Evolutionary conservation across 78 protist genomes (phyloP), one percentile per base, ranked within the genome.

Genomic region (Isochrysis galbana): DNA sequence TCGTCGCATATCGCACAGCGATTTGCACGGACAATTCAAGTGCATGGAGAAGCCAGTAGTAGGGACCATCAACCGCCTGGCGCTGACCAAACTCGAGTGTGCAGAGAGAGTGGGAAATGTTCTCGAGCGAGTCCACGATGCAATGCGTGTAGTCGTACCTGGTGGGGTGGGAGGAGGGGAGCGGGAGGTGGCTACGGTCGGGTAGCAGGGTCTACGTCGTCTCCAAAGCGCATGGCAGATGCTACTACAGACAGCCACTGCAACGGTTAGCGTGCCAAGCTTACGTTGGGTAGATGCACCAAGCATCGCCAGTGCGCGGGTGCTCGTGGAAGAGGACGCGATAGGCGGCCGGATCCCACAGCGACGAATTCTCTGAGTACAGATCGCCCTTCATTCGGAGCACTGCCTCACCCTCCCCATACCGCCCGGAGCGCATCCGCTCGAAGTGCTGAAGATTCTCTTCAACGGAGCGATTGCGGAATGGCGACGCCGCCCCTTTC

Each of bases 91-190:
- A 99, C 95, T 99, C 99, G 83, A 98, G 92, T 22, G 99, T 99
- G 97, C 99, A 99, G 41, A 98, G 93, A 34, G 99, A 99, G 93
- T 98, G 99, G 10, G 99, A 97, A 91, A 99, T 97, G 96, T 98
- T 93, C 95, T 99, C 99, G 48, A 98, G 38, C 23, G 99, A 95
- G 92, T 99, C 99, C 26, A 93, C 94, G 32, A 98, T 55, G 93
- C 99, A 99, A 95, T 99, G 99, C 23, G 99, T 96, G 96, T 93
- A 98, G 93, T 99, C 99, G 93, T 99, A 99, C 36, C 90, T 72
- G 67, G 67, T 10, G 67, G 67, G 67, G 67, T 10, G 67, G 67
- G 67, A 19, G 32, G 67, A 19, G 67, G 67, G 32, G 19, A 10
- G 67, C 67, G 67, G 10, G 19, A 54, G 67, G 19, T 54, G 67